phyloP scores from a whole-genome alignment of 331 rosid species.

The Phaseolus coccineus region DNA sequence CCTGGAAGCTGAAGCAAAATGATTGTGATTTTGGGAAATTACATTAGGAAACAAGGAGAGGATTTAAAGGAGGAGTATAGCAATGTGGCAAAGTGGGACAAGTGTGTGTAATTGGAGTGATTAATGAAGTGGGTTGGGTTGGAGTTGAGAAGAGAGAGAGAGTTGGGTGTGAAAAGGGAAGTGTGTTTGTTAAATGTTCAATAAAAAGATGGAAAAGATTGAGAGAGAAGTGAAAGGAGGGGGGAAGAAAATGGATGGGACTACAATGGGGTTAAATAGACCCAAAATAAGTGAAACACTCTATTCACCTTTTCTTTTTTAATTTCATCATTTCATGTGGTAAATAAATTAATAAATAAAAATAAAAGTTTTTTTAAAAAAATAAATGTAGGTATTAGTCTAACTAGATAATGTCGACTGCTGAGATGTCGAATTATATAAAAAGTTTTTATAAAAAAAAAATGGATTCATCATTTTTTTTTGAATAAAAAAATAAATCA shows the following conservation, averaged over 20 bases:
- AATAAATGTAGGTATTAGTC: too few relatives aligned
- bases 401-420: too few relatives aligned
- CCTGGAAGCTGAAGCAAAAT: slow-evolving; percentile 30
- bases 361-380: not conserved
- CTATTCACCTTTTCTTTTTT: slow-evolving; percentile 39
- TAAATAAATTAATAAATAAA: not conserved
- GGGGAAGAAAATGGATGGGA: slow-evolving; percentile 55
- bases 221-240: slow-evolving; percentile 23
- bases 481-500: not conserved
- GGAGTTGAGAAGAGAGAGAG: slow-evolving; percentile 22
- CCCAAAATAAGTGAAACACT: not conserved
- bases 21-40: slow-evolving; percentile 13
- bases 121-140: slow-evolving; percentile 40
- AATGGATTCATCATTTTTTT: too few relatives aligned
- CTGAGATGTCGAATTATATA: too few relatives aligned
- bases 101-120: slow-evolving; percentile 30
- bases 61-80: slow-evolving; percentile 21
- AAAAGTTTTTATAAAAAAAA: not conserved
- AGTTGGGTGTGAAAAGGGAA: slow-evolving; percentile 42
- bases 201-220: slow-evolving; percentile 45
- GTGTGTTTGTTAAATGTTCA: slow-evolving; percentile 43
- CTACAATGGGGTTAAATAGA: slow-evolving; percentile 59
- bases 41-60: slow-evolving; percentile 37
- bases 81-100: slow-evolving; percentile 44
- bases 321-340: not conserved